Percentiles rank a stretch among this genome's conserved stretches.
These are phyloP conservation scores for Wickerhamiella bombiphila DNA, from an alignment of 805 yeast genomes.

Conservation along the genomic window DNA sequence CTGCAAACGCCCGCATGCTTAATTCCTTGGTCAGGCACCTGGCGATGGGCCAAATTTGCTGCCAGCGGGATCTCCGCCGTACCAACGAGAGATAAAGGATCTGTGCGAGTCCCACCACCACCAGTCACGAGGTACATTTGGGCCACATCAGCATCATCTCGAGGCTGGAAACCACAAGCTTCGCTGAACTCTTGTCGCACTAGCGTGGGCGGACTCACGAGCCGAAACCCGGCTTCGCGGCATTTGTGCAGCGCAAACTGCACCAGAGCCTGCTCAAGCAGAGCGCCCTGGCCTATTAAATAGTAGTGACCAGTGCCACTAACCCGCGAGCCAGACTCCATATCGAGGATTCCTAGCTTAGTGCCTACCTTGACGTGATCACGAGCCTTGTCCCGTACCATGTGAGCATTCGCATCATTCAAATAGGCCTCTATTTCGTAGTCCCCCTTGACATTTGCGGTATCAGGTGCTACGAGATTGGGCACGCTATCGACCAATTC, in stretches of 20 bases:
- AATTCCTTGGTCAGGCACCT: slow-evolving; percentile 23
- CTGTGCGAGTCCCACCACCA: slow-evolving; percentile 9
- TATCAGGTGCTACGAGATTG: slow-evolving; percentile 19
- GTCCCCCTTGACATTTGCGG: slow-evolving; percentile 11
- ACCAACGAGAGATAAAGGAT: slow-evolving; percentile 59
- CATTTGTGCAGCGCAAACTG: slow-evolving; percentile 65
- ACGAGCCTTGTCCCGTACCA: slow-evolving; percentile 1
- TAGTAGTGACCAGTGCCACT: slow-evolving; percentile 64
- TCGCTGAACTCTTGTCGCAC: slow-evolving; percentile 60
- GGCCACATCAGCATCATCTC: slow-evolving; percentile 72
- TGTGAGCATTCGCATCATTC: background rate
- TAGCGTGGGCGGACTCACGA: slow-evolving; percentile 73
- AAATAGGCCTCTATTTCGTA: slow-evolving; percentile 12
- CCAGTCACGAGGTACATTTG: slow-evolving; percentile 62
- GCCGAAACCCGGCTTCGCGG: slow-evolving; percentile 46
- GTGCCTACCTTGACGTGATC: slow-evolving; percentile 68
- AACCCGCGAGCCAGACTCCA: slow-evolving; percentile 54
- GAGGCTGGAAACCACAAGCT: slow-evolving; percentile 92
- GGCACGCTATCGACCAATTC: slow-evolving; percentile 22
- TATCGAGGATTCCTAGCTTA: slow-evolving; percentile 51
- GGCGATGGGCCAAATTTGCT: slow-evolving; percentile 47
- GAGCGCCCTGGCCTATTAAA: slow-evolving; percentile 68
- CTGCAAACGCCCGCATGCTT: slow-evolving; percentile 51
- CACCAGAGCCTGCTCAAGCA: slow-evolving; percentile 76
- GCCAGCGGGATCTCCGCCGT: slow-evolving; percentile 95